A percentile compares a stretch with the other conserved stretches of the same genome.
phyloP scores from a whole-genome alignment of 768 basidiomycete species.

The Xerocomellus intermedius region DNA sequence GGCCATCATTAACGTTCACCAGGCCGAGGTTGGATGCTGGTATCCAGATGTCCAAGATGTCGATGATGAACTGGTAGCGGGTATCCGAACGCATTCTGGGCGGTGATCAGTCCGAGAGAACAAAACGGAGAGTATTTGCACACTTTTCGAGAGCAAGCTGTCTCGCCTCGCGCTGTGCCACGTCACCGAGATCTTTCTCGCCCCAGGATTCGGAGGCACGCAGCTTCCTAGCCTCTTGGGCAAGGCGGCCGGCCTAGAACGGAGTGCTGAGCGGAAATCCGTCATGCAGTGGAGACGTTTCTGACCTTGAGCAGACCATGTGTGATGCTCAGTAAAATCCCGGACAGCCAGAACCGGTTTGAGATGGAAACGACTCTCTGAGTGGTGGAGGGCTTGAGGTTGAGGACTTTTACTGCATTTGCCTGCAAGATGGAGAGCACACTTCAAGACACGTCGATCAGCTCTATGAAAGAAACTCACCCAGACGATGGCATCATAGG shows the following conservation, averaged over 20 bases:
- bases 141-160: constrained; percentile 56
- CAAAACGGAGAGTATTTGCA: constrained; percentile 21
- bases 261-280: background rate
- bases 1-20: constrained; percentile 77
- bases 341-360: constrained; percentile 86
- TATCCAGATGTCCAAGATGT: constrained; percentile 85
- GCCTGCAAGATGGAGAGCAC: constrained; percentile 41
- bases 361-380: constrained; percentile 61
- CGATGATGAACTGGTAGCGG: constrained; percentile 79
- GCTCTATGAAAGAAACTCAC: constrained; percentile 41
- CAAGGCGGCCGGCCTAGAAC: constrained; percentile 56
- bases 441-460: background rate
- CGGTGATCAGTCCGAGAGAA: constrained; percentile 5
- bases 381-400: constrained; percentile 56
- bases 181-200: constrained; percentile 68
- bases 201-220: constrained; percentile 43
- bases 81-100: constrained; percentile 60
- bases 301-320: constrained; percentile 68
- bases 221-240: constrained; percentile 56
- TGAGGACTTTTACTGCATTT: constrained; percentile 64
- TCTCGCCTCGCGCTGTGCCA: constrained; percentile 63
- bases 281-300: background rate
- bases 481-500: constrained; percentile 84
- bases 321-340: constrained; percentile 76
- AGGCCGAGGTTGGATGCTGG: constrained; percentile 82